Base-by-base conservation (phyloP, 2,329 filamentous ascomycete species). In the Colletotrichum falcatum region DNA sequence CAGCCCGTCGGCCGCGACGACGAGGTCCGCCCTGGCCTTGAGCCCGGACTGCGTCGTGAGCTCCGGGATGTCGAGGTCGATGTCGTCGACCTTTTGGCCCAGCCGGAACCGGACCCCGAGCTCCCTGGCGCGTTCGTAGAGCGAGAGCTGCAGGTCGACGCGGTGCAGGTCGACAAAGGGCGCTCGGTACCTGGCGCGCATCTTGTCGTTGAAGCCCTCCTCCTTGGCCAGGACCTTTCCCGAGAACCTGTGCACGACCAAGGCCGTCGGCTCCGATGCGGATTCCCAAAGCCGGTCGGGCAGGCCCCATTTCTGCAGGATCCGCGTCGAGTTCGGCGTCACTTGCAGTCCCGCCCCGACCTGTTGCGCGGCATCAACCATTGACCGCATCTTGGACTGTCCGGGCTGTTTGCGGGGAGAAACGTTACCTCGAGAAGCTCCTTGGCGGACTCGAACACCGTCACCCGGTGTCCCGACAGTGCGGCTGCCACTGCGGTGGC, bases 1-100 rank as follows among this genome's bases (percentile, higher is more conserved):
- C 0, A 92, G 78, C 0, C 90, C 90, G 72, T 92, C 91, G 0
- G 89, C 89, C 0, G 85, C 90, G 1, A 92, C 82, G 6, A 93
- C 80, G 8, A 92, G 78, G 73, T 92, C 88, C 2, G 83, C 86
- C 0, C 77, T 76, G 2, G 82, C 81, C 1, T 74, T 78, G 1
- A 49, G 26, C 0, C 85, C 86, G 5, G 75, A 75, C 6, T 78
- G 77, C 0, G 81, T 83, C 1, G 75, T 81, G 0, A 88, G 75
- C 5, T 79, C 80, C 1, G 84, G 79, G 1, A 78, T 77, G 14
- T 84, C 78, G n/a, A 88, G 85, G 72, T 88, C 82, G 48, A 89
- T 79, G 2, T 77, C 66, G 7, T 76, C 77, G 0, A 90, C 84
- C 51, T 82, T 81, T 28, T 85, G 80, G 0, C 84, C 84, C 0